Percentiles rank a stretch among this genome's conserved stretches.
These are phyloP conservation scores for Pestalotiopsis sp. DNA, from an alignment of 2,329 filamentous ascomycete species.

Conservation along the genomic window DNA sequence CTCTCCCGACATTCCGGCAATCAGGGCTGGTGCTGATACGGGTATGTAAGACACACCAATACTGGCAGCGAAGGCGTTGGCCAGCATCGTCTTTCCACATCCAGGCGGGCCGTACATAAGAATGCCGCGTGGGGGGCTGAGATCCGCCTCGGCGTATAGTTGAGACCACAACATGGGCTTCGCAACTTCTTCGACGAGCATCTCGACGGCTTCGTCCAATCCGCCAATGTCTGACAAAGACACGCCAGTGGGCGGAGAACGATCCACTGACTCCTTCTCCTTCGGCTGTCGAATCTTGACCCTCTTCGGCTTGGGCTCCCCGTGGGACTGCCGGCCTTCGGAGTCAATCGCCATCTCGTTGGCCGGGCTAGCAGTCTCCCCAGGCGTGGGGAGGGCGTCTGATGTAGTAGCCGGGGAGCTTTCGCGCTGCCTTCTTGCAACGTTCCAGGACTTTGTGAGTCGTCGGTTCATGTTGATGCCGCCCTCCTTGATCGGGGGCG, in stretches of 20 bases:
- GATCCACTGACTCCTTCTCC: conserved; percentile 45
- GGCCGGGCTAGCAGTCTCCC: conserved; percentile 22
- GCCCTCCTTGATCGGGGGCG: conserved; percentile 32
- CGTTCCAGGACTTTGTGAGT: conserved; percentile 43
- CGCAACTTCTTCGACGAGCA: conserved; percentile 11
- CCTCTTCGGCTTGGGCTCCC: conserved; percentile 69
- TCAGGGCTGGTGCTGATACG: conserved; percentile 79
- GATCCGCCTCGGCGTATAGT: conserved; percentile 66
- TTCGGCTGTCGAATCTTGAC: conserved; percentile 56
- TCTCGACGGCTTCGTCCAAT: conserved; percentile 69
- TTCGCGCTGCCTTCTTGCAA: conserved; percentile 25
- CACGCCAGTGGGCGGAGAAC: conserved; percentile 67
- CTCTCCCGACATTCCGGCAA: conserved; percentile 87
- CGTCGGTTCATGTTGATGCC: conserved; percentile 43
- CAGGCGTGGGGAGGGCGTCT: conserved; percentile 4
- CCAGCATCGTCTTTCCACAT: conserved; percentile 85
- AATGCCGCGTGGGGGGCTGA: conserved; percentile 74
- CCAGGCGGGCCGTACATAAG: conserved; percentile 82
- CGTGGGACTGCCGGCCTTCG: conserved; percentile 60
- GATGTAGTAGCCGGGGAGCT: conserved; percentile 21
- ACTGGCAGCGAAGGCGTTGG: conserved; percentile 76
- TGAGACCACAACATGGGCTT: conserved; percentile 68
- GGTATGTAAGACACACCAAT: conserved; percentile 79
- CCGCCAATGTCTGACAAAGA: conserved; percentile 76
- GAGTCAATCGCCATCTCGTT: conserved; percentile 29